A percentile compares a stretch with the other conserved stretches of the same genome.
Conservation (phyloP, 108 stramenopile genomes). For the Fistulifera solaris region DNA sequence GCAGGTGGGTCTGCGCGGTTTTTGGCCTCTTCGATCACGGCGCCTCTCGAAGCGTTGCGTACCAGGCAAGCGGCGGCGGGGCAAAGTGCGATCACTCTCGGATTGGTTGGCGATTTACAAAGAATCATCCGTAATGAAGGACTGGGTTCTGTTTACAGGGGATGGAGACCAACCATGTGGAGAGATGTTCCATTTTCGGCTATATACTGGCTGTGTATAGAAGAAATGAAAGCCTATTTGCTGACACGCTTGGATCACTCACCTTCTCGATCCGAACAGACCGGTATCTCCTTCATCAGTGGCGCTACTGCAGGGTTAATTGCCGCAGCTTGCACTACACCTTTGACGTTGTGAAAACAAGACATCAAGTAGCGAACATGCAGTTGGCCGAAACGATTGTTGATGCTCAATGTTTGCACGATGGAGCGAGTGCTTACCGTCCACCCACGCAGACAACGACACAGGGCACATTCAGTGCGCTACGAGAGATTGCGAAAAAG, state of each 20-base stretch:
- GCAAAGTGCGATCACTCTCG: neutral
- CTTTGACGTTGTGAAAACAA: slow-evolving; percentile 93
- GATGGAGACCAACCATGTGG: slow-evolving; percentile 75
- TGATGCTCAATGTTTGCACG: slow-evolving; percentile 4
- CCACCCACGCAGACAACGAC: neutral
- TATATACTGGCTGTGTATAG: slow-evolving; percentile 84
- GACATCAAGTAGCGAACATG: slow-evolving; percentile 45
- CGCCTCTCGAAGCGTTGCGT: slow-evolving; percentile 85
- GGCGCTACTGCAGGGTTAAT: slow-evolving; percentile 74
- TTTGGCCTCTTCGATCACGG: slow-evolving; percentile 67
- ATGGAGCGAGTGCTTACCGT: slow-evolving; percentile 12
- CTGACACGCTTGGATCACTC: slow-evolving; percentile 12
- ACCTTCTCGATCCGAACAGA: slow-evolving; percentile 14
- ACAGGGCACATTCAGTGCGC: neutral
- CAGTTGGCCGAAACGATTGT: neutral
- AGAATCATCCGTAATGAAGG: slow-evolving; percentile 49
- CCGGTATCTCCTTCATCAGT: slow-evolving; percentile 54
- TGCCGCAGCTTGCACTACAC: slow-evolving; percentile 84
- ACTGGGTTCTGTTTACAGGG: slow-evolving; percentile 52
- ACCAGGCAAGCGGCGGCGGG: slow-evolving; percentile 49
- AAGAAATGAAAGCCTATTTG: slow-evolving; percentile 24
- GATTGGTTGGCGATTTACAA: slow-evolving; percentile 40
- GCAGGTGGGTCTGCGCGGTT: slow-evolving; percentile 75
- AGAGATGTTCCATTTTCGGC: slow-evolving; percentile 92
- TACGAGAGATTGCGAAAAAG: slow-evolving; percentile 5